A percentile compares a stretch with the other conserved stretches of the same genome.
Evolutionary conservation across 345 rosid genomes (phyloP).

Genomic region (Bruguiera gymnorhiza): DNA sequence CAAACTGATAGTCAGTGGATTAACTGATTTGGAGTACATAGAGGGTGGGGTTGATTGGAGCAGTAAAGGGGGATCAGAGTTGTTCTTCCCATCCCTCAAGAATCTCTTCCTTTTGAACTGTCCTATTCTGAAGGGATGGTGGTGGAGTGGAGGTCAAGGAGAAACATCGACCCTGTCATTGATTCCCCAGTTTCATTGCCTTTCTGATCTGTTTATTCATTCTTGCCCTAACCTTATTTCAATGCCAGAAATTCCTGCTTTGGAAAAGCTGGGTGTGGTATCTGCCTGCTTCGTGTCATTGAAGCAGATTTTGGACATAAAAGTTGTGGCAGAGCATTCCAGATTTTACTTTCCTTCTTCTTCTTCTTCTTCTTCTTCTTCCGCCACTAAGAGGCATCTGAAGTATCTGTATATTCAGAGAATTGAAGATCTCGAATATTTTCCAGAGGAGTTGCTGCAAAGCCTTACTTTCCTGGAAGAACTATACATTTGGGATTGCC

Average conservation of each 20-base stretch:
- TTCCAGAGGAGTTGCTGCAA: conserved; percentile 1
- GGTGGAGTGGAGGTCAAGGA: not conserved
- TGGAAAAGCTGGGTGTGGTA: no score
- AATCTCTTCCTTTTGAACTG: accelerated
- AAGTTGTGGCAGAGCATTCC: no score
- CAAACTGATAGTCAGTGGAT: not conserved
- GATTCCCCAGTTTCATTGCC: not conserved
- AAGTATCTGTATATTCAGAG: accelerated
- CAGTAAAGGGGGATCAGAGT: not conserved
- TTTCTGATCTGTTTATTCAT: no score
- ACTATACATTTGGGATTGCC: not conserved
- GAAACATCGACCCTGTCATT: not conserved
- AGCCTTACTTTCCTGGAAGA: conserved; percentile 9
- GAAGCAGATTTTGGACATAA: no score
- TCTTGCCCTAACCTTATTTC: no score
- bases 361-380: not conserved
- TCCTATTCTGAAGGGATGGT: conserved; percentile 11
- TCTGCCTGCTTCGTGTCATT: no score
- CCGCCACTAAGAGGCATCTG: not conserved
- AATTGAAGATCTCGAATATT: not conserved
- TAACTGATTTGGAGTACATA: not conserved
- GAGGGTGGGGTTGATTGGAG: not conserved
- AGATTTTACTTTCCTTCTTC: not conserved
- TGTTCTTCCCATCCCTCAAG: conserved; percentile 12
- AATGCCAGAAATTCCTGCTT: no score